Conservation (phyloP, 768 basidiomycete species). For the Leccinum subtestaceum region DNA sequence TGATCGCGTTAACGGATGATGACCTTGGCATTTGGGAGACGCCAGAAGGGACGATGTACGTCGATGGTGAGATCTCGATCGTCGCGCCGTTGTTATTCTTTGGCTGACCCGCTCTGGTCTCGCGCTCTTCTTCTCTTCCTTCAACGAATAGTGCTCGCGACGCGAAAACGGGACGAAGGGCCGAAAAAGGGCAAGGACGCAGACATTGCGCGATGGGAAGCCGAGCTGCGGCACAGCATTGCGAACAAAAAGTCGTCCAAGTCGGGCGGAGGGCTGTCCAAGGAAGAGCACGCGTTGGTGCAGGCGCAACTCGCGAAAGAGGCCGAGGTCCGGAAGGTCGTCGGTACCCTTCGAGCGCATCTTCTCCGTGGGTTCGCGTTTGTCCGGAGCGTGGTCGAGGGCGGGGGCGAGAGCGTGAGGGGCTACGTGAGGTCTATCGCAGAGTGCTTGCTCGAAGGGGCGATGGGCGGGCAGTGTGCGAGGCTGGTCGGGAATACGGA, state of each 20-base stretch:
- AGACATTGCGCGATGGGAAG: conserved; percentile 93
- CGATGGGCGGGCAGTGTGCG: conserved; percentile 50
- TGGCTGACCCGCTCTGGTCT: not conserved
- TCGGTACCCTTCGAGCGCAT: conserved; percentile 49
- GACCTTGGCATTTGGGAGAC: conserved; percentile 87
- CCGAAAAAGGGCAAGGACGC: conserved; percentile 80
- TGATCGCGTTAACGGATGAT: conserved; percentile 62
- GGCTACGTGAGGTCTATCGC: conserved; percentile 57
- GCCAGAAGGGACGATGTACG: conserved; percentile 73
- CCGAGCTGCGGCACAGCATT: conserved; percentile 82
- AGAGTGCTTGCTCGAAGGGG: conserved; percentile 60
- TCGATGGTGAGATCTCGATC: conserved; percentile 58
- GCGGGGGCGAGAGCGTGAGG: conserved; percentile 45
- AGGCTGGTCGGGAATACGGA: conserved; percentile 51
- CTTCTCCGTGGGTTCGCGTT: conserved; percentile 69
- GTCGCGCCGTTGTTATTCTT: not conserved
- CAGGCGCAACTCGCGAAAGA: conserved; percentile 84
- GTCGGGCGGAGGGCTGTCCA: conserved; percentile 53
- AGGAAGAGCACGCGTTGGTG: conserved; percentile 82
- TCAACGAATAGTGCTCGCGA: conserved; percentile 53
- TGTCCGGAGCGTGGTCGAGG: conserved; percentile 56
- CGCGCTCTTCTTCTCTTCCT: not conserved
- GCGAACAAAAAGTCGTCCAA: conserved; percentile 64
- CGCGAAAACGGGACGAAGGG: conserved; percentile 50
- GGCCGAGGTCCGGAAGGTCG: conserved; percentile 56